Base-by-base conservation (phyloP, 192 early-diverging fungal genomes). In the Entomortierella beljakovae region DNA sequence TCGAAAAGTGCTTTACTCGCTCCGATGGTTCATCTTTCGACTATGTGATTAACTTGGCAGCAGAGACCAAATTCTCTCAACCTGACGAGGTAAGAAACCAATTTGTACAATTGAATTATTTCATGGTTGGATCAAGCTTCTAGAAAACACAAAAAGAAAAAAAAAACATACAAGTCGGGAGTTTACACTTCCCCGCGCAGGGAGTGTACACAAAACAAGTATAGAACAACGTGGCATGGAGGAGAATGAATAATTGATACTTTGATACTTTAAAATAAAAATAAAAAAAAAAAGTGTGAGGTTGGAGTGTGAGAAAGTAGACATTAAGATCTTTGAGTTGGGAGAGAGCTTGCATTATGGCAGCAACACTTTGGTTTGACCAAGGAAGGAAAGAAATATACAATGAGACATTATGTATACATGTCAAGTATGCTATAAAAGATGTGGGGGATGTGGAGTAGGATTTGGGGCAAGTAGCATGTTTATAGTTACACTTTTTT, bases 11-110 rank as follows among this genome's bases (percentile, higher is more conserved):
- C 28, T 97, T 94, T 80, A 85, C 85, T 16, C 82, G 85, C 35
- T 85, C 88, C 31, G 91, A 94, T 67, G 90, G 88, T 6, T 73
- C 72, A 2, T 69, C 83, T 35, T 99, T 91, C 83, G 97, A 99
- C 83, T 95, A 92, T 72, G 97, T 99, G 15, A 89, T 98, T 84
- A 96, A 99, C 82, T 88, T 94, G 71, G 97, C 96, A n/a, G 90
- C 91, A 22, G 97, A 98, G 80, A 94, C 91, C 56, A 97, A 97
- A 71, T 98, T 96, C 83, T 94, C 94, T 0, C 95, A 95, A 73
- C 81, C 91, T 0, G 85, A 92, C 18, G 90, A 90, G 61, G 95
- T 94, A 71, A 83, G 71, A 57, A 59, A 70, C 40, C 32, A 29
- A 5, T 57, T 57, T 57, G 9, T 26, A 8, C 26, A 25, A 25